phyloP scores from a whole-genome alignment of 495 filamentous ascomycete genomes.

The Penicilliopsis zonata region DNA sequence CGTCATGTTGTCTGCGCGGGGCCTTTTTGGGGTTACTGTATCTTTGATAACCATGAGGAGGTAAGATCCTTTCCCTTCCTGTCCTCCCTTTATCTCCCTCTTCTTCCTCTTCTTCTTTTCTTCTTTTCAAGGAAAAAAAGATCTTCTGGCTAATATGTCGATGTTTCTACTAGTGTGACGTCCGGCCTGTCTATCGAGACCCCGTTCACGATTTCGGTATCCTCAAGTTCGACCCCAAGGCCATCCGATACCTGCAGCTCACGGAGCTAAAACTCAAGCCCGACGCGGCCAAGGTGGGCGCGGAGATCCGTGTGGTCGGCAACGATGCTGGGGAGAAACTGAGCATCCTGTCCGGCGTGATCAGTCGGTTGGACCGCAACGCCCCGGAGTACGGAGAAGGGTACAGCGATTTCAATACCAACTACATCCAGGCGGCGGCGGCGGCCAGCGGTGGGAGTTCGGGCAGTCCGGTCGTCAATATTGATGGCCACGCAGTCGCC shows the following conservation, averaged over 20 bases:
- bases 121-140: neutral
- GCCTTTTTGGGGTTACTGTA: conserved; percentile 93
- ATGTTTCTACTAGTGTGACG: conserved; percentile 56
- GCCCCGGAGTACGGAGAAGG: conserved; percentile 97
- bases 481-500: conserved; percentile 85
- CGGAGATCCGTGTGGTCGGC: conserved; percentile 91
- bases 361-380: conserved; percentile 89
- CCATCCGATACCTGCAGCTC: conserved; percentile 92
- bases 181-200: conserved; percentile 95
- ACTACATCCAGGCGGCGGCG: conserved; percentile 97
- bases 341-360: conserved; percentile 94
- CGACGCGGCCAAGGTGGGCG: conserved; percentile 80
- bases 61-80: no score
- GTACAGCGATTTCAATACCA: conserved; percentile 99
- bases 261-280: conserved; percentile 68
- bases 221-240: conserved; percentile 85
- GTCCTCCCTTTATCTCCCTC: no score
- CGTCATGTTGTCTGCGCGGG: conserved; percentile 94
- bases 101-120: neutral
- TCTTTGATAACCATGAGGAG: conserved; percentile 97
- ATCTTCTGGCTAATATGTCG: neutral
- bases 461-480: conserved; percentile 92
- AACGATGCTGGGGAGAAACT: conserved; percentile 99
- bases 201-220: conserved; percentile 98
- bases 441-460: conserved; percentile 94